Conservation (phyloP, 1,284 basidiomycete genomes). For the Trichosporon coremiiforme region DNA sequence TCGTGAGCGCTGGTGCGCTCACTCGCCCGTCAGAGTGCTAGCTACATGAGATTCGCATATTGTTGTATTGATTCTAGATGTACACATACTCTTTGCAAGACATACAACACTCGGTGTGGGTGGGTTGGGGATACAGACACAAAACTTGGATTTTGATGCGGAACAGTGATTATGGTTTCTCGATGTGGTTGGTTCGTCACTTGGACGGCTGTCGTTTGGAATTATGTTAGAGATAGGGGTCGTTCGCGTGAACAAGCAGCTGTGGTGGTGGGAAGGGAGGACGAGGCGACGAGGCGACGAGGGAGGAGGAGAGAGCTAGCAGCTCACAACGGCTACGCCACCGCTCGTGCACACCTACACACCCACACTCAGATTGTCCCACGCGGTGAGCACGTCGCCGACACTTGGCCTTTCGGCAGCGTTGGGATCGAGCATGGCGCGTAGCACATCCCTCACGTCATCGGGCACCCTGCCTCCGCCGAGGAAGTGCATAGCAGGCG, state of each 20-base stretch:
- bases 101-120: neutral
- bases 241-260: no score
- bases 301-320: neutral
- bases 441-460: conserved; percentile 39
- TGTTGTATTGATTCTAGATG: neutral
- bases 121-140: neutral
- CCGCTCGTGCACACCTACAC: neutral
- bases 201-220: no score
- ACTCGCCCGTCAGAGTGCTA: neutral
- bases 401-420: conserved; percentile 41
- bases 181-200: no score
- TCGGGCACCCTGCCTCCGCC: conserved; percentile 34
- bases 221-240: no score
- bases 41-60: conserved; percentile 5
- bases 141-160: neutral
- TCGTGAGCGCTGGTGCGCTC: neutral
- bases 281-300: no score
- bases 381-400: conserved; percentile 39
- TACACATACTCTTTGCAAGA: neutral
- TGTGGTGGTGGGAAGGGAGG: no score
- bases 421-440: conserved; percentile 45
- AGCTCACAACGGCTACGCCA: neutral
- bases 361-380: conserved; percentile 40
- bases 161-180: neutral
- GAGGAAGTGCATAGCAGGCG: conserved; percentile 37